Percentiles rank a stretch among this genome's conserved stretches.
Evolutionary conservation across 2,329 filamentous ascomycete species (phyloP).

Genomic region (Pseudopyricularia javanii): DNA sequence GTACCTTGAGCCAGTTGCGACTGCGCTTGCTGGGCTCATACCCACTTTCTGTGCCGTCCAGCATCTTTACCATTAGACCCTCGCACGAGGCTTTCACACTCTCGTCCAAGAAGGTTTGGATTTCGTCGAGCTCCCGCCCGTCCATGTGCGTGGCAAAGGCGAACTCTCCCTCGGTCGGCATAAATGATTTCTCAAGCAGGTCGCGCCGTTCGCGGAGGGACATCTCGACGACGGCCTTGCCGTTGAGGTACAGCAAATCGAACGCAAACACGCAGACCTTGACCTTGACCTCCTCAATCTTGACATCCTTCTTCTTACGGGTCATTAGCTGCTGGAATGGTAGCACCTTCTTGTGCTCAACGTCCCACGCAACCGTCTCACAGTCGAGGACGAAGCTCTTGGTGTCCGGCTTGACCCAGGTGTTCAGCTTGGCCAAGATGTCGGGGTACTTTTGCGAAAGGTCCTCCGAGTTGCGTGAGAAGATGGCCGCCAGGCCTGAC

Average conservation of each 20-base stretch:
- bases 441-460: conserved; percentile 96
- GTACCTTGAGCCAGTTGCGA: conserved; percentile 94
- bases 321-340: conserved; percentile 99
- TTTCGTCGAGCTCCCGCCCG: conserved; percentile 82
- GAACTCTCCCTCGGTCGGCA: conserved; percentile 77
- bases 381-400: conserved; percentile 97
- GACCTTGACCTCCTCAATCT: conserved; percentile 87
- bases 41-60: conserved; percentile 82
- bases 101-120: conserved; percentile 84
- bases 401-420: conserved; percentile 82
- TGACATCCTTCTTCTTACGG: conserved; percentile 93
- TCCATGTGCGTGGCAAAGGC: conserved; percentile 79
- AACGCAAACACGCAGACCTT: conserved; percentile 97
- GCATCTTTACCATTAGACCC: conserved; percentile 98
- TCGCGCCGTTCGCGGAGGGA: conserved; percentile 72
- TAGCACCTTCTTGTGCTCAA: conserved; percentile 85
- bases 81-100: conserved; percentile 94
- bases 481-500: conserved; percentile 78
- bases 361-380: conserved; percentile 94
- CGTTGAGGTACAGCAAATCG: conserved; percentile 87
- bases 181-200: conserved; percentile 61
- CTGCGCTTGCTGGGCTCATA: conserved; percentile 95
- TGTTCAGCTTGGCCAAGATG: conserved; percentile 74
- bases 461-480: conserved; percentile 95
- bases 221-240: conserved; percentile 78